Evolutionary conservation across 2,329 filamentous ascomycete species (phyloP).

Genomic region (Fusarium armeniacum): DNA sequence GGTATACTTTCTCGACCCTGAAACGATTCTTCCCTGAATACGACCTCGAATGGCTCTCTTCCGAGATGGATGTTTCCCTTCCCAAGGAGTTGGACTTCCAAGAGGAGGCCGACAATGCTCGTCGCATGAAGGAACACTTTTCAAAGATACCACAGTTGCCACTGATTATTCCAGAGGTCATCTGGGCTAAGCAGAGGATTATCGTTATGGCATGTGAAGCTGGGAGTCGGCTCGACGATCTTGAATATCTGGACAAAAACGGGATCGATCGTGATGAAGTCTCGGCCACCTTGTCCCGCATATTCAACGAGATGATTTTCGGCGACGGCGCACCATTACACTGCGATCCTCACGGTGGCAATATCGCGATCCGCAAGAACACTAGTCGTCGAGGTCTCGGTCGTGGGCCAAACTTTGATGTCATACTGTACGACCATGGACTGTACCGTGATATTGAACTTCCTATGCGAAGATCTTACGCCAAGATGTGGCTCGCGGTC

Average conservation of each 20-base stretch:
- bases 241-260: conserved; percentile 86
- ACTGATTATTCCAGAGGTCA: conserved; percentile 87
- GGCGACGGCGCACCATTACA: conserved; percentile 89
- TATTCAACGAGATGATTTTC: conserved; percentile 99
- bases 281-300: conserved; percentile 86
- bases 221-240: conserved; percentile 88
- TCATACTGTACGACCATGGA: conserved; percentile 97
- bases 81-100: conserved; percentile 93
- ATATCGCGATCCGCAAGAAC: conserved; percentile 91
- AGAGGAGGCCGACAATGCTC: conserved; percentile 87
- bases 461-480: conserved; percentile 84
- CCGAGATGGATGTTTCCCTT: conserved; percentile 91
- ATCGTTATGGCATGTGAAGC: conserved; percentile 95
- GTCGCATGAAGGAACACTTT: conserved; percentile 85
- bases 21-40: conserved; percentile 98
- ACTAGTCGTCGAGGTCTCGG: conserved; percentile 64
- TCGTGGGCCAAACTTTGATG: conserved; percentile 83
- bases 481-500: conserved; percentile 97
- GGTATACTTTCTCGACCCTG: conserved; percentile 89
- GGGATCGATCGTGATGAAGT: conserved; percentile 96
- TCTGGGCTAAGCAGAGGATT: conserved; percentile 90
- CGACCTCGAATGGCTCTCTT: conserved; percentile 94
- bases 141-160: conserved; percentile 79
- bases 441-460: conserved; percentile 93
- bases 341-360: conserved; percentile 97